These are phyloP conservation scores for Kwoniella europaea DNA, from an alignment of 768 basidiomycete genomes.

Conservation along the genomic window DNA sequence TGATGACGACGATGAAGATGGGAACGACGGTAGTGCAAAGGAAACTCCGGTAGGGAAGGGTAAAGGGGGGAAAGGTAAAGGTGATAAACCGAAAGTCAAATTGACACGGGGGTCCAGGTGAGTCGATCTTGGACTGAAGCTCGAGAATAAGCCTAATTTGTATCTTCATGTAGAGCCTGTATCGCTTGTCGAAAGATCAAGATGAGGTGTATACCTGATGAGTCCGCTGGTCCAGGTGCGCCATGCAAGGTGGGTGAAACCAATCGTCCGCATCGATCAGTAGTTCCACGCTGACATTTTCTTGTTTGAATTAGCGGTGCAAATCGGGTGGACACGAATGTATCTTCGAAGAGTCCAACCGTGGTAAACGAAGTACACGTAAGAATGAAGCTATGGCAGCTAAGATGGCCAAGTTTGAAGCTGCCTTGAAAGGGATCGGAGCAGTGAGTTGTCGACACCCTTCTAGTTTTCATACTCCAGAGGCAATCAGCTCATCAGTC, in stretches of 20 bases:
- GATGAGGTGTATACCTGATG: conserved; percentile 57
- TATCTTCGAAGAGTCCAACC: conserved; percentile 93
- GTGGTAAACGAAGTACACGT: conserved; percentile 76
- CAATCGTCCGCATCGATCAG: no score
- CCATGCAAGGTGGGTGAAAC: conserved; percentile 57
- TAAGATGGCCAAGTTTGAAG: conserved; percentile 45
- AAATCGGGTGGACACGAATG: conserved; percentile 69
- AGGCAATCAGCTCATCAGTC: no score
- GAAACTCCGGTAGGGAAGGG: conserved; percentile 27
- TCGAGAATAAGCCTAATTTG: no score
- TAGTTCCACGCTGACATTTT: conserved; percentile 15
- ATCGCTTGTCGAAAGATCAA: conserved; percentile 55
- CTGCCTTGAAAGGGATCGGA: conserved; percentile 47
- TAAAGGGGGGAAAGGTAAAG: conserved; percentile 34
- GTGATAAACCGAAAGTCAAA: conserved; percentile 50
- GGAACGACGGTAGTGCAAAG: conserved; percentile 30
- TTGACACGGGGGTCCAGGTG: conserved; percentile 56
- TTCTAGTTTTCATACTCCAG: no score
- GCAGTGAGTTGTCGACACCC: no score
- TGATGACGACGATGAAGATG: conserved; percentile 43
- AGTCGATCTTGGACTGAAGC: conserved; percentile 19
- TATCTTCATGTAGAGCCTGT: conserved; percentile 41
- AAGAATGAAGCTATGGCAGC: conserved; percentile 53
- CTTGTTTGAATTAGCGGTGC: conserved; percentile 40
- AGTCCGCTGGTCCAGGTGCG: conserved; percentile 41